A percentile compares a stretch with the other conserved stretches of the same genome.
Conservation (phyloP, 2,329 filamentous ascomycete species). For the Arthrobotrys musiformis region DNA sequence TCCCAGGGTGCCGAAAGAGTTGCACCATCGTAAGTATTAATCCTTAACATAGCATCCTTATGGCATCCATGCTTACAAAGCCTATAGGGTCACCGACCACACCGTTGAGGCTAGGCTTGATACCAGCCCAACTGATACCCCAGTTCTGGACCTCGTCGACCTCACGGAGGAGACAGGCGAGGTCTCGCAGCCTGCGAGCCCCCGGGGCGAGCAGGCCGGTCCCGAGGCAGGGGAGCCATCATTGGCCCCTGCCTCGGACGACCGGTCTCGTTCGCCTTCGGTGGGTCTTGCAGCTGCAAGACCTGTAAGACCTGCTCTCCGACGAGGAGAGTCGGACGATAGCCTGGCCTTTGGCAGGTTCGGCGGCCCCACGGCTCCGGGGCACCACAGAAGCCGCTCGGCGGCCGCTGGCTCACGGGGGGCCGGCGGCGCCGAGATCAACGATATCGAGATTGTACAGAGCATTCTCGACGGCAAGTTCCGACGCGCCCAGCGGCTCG, state of each 20-base stretch:
- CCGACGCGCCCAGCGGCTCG: constrained; percentile 23
- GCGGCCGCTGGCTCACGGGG: not conserved
- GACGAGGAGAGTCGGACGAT: not conserved
- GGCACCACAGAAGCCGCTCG: not conserved
- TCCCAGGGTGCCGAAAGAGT: not conserved
- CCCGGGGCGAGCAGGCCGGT: not conserved
- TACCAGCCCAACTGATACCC: not conserved
- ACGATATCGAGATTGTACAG: constrained; percentile 42
- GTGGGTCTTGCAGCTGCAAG: not conserved
- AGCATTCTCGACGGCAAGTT: constrained; percentile 33
- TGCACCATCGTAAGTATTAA: not conserved
- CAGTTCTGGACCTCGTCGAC: not conserved
- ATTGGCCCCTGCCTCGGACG: not conserved
- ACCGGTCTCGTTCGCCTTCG: not conserved
- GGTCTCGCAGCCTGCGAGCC: not conserved
- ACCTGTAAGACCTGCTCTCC: not conserved
- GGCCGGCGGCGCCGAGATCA: not conserved
- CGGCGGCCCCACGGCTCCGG: not conserved
- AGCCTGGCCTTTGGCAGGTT: not conserved
- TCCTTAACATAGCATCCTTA: no score
- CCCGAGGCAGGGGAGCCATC: not conserved
- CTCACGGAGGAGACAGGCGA: not conserved
- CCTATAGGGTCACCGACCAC: not conserved
- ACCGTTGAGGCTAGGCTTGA: not conserved
- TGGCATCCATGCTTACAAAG: not conserved